Evolutionary conservation across 768 basidiomycete genomes (phyloP).

Genomic region (Psilocybe sp.): DNA sequence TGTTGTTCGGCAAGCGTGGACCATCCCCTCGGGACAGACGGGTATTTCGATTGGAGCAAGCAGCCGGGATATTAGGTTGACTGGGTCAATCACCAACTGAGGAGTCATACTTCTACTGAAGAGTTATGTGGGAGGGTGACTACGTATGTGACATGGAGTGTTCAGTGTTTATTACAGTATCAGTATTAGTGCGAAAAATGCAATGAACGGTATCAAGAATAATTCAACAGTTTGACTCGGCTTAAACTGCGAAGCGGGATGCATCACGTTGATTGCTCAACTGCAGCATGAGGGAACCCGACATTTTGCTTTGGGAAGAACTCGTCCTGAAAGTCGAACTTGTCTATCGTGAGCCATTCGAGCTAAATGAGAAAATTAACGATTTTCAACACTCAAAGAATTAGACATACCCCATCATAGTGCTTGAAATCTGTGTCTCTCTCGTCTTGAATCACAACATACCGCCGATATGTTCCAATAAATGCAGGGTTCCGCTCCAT

Average conservation of each 20-base stretch:
- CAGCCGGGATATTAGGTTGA: constrained; percentile 46
- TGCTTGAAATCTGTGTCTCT: constrained; percentile 22
- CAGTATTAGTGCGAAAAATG: not conserved
- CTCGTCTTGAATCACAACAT: constrained; percentile 50
- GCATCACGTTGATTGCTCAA: too few relatives aligned
- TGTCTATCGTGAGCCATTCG: constrained; percentile 46
- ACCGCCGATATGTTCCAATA: constrained; percentile 62
- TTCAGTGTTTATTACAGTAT: not conserved
- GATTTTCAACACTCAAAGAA: not conserved
- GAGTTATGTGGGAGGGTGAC: too few relatives aligned
- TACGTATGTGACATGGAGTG: too few relatives aligned
- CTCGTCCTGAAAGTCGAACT: constrained; percentile 61
- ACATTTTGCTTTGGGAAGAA: constrained; percentile 32
- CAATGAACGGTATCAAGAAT: not conserved
- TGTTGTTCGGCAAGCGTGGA: constrained; percentile 52
- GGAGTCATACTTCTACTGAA: not conserved
- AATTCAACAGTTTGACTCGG: too few relatives aligned
- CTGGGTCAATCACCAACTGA: constrained; percentile 36
- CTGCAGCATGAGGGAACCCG: not conserved
- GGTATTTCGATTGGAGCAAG: constrained; percentile 48
- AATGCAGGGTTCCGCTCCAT: constrained; percentile 66
- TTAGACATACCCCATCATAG: constrained; percentile 45
- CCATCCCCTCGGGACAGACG: constrained; percentile 45
- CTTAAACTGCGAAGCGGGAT: too few relatives aligned
- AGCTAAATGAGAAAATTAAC: constrained; percentile 36